Conservation (phyloP, 306 rosid species). For the Senna tora region DNA sequence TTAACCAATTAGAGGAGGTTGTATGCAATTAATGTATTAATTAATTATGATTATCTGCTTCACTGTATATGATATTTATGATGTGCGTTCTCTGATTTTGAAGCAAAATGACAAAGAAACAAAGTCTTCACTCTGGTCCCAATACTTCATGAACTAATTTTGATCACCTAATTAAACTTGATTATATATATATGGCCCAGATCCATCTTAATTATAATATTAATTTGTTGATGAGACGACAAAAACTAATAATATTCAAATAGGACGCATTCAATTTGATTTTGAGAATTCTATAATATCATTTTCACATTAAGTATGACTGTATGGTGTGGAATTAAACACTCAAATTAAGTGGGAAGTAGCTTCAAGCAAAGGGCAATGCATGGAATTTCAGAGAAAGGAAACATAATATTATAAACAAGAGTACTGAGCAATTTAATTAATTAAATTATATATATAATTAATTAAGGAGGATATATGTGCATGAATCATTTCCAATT, state of each 20-base stretch:
- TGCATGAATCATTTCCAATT: constrained; percentile 6
- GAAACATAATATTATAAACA: constrained; percentile 25
- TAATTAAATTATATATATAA: too few relatives aligned
- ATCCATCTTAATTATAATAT: not conserved
- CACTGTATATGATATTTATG: not conserved
- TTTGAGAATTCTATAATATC: not conserved
- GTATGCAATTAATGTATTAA: too few relatives aligned
- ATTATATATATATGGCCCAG: not conserved
- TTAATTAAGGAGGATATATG: too few relatives aligned
- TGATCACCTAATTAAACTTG: constrained; percentile 9
- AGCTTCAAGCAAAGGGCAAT: constrained; percentile 42
- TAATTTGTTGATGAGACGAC: not conserved
- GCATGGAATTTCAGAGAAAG: constrained; percentile 6
- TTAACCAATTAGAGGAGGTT: constrained; percentile 32
- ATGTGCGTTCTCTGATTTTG: constrained; percentile 1
- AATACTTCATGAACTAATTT: constrained; percentile 1
- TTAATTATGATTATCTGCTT: constrained; percentile 14
- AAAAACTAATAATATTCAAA: constrained; percentile 16
- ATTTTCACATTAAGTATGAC: too few relatives aligned
- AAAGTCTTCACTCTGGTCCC: constrained; percentile 25
- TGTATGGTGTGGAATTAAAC: constrained; percentile 45
- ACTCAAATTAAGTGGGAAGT: constrained; percentile 20
- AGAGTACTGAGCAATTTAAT: not conserved
- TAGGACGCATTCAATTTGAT: constrained; percentile 14
- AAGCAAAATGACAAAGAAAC: constrained; percentile 8